Evolutionary conservation across 495 filamentous ascomycete genomes (phyloP), one percentile per base, ranked within the genome.

Genomic region (Penicillium psychrofluorescens): DNA sequence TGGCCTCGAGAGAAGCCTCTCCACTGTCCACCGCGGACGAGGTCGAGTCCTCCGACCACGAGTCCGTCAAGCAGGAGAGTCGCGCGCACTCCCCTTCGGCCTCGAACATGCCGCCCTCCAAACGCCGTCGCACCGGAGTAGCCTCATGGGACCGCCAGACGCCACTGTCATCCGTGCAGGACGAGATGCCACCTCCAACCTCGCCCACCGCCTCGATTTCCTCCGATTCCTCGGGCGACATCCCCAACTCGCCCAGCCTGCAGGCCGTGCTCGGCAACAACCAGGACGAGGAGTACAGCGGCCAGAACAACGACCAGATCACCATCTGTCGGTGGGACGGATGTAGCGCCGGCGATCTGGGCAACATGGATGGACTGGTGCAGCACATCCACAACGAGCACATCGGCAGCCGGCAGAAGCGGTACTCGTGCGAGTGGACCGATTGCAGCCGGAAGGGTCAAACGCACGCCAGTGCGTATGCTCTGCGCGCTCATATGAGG

Each of bases 371-470:
- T 63, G 82, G 75, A 49, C 66, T 98, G 41, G 94, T 98, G 43
- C 76, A 86, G 48, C 92, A 98, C 63, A 87, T 98, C 39, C 91
- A 97, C 61, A 83, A 86, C 53, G 86, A 88, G 43, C 92, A 98
- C 59, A 92, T 95, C 60, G 88, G 89, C 46, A 80, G 74, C 55
- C 77, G 86, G 39, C 77, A 81, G 73, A 85, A 84, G 68, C 86
- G 84, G 61, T 97, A 96, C 63, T 84, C 85, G 8, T 98, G 92
- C 65, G 90, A 97, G 63, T 98, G 92, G 92, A 78, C 74, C 16
- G 90, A 91, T 45, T 98, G 92, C 59, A 72, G 68, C 43, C 71
- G 90, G 38, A 95, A 95, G 69, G 88, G 89, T 39, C 78, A 87
- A 66, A 79, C 86, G 11, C 92, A 98, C 67, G 90, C 91, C 6